Base-by-base conservation (phyloP, 331 rosid genomes). In the Pyracantha coccinea region DNA sequence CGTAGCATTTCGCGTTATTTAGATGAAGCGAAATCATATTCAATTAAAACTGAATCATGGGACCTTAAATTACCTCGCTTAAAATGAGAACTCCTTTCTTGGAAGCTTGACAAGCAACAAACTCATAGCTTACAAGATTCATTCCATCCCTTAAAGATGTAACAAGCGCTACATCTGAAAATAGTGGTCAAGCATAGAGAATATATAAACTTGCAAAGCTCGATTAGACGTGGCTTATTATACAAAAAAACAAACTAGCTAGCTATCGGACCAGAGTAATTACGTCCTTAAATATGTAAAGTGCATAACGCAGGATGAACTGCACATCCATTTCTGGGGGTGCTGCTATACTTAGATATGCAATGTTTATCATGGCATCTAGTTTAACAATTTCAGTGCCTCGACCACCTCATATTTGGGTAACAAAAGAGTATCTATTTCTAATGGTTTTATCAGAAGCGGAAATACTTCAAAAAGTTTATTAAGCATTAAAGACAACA, bases 121-220 rank as follows among this genome's bases (percentile, higher is more conserved):
- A 94, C 86, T 94, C 99, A 73, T 94, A 94, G 85, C 99, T 94
- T 76, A 92, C 99, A 73, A 94, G 99, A 83, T 94, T 94, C 99
- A 94, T 92, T 78, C 99, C 99, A 77, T 94, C 99, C 85, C 99
- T 94, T 73, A 92, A 81, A 65, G 99, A 94, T 74, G 99, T 94
- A 67, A 94, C 97, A 35, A 94, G 96, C 12, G 99, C 99, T 53
- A 94, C 97, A 86, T 94, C 99, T 94, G 68, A 78, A 81, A 58
- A 54, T 23, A 41, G 53, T 50, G 31, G 29, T 24, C 31, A 44
- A 28, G 23, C 54, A 78, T 33, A 20, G 20, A 7, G 61, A 19
- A 62, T 15, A n/a, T 33, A 41, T 65, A 31, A 33, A 23, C 17
- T 0, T 58, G 19, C 27, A 72, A 58, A 72, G 11, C 47, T 44